phyloP scores from a whole-genome alignment of 176 grass and related monocot species.

The Musa itinerans region DNA sequence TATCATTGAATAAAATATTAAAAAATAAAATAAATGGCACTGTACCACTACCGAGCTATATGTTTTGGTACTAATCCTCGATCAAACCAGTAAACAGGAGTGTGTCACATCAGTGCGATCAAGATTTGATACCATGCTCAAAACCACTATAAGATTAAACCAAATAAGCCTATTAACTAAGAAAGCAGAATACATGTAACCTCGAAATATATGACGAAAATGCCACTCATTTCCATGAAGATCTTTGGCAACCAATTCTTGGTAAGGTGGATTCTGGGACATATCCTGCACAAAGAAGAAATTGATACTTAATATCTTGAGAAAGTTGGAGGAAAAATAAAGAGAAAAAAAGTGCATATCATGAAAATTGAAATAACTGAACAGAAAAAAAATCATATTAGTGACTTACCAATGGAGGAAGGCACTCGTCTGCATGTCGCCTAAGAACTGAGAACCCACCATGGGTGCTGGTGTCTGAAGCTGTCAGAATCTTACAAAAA shows the following conservation, averaged over 20 bases:
- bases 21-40: too few species aligned
- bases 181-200: conserved; percentile 20
- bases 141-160: too few species aligned
- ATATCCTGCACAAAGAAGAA: conserved; percentile 53
- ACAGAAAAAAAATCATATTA: background rate
- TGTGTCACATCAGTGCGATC: too few species aligned
- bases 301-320: background rate
- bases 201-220: conserved; percentile 98
- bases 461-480: conserved; percentile 96
- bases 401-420: conserved; percentile 75
- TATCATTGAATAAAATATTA: too few species aligned
- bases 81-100: too few species aligned
- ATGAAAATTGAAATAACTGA: background rate
- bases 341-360: too few species aligned
- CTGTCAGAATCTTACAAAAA: conserved; percentile 95
- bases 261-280: conserved; percentile 89
- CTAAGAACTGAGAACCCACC: conserved; percentile 97
- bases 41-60: too few species aligned
- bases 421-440: conserved; percentile 94
- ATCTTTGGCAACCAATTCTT: conserved; percentile 94
- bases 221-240: conserved; percentile 87
- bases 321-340: background rate
- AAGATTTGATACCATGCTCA: too few species aligned
- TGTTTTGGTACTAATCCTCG: too few species aligned
- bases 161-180: background rate